These are phyloP conservation scores for Cladophialophora immunda DNA, from an alignment of 2,329 filamentous ascomycete genomes.

Conservation along the genomic window DNA sequence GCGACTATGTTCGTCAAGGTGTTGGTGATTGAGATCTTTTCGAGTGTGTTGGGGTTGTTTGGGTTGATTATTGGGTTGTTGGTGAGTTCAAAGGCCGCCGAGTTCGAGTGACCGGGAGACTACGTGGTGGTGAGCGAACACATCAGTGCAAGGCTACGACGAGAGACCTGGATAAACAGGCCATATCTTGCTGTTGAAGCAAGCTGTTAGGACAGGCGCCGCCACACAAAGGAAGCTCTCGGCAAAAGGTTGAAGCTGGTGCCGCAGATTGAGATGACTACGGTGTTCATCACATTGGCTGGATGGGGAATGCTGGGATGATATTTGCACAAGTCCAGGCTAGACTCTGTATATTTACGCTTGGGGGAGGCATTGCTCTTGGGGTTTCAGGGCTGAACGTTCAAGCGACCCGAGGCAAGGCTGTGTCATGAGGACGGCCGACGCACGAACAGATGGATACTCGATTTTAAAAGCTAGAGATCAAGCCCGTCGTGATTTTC, in stretches of 20 bases:
- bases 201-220: neutral
- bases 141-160: neutral
- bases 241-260: constrained; percentile 1
- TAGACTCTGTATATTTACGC: constrained; percentile 3
- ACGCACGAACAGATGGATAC: neutral
- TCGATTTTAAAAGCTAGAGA: neutral
- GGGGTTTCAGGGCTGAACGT: constrained; percentile 10
- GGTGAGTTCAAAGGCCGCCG: constrained; percentile 81
- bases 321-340: neutral
- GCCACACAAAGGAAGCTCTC: neutral
- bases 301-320: neutral
- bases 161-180: neutral
- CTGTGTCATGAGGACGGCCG: neutral
- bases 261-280: neutral
- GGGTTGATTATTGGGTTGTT: constrained; percentile 94
- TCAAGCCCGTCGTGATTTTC: neutral
- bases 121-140: constrained; percentile 14
- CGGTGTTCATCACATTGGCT: neutral
- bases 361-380: neutral
- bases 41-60: constrained; percentile 94
- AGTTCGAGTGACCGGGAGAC: constrained; percentile 61
- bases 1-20: constrained; percentile 97
- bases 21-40: constrained; percentile 98
- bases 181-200: neutral
- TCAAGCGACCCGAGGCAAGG: neutral